Evolutionary conservation across 495 filamentous ascomycete genomes (phyloP).

Genomic region (Neurospora sp.): DNA sequence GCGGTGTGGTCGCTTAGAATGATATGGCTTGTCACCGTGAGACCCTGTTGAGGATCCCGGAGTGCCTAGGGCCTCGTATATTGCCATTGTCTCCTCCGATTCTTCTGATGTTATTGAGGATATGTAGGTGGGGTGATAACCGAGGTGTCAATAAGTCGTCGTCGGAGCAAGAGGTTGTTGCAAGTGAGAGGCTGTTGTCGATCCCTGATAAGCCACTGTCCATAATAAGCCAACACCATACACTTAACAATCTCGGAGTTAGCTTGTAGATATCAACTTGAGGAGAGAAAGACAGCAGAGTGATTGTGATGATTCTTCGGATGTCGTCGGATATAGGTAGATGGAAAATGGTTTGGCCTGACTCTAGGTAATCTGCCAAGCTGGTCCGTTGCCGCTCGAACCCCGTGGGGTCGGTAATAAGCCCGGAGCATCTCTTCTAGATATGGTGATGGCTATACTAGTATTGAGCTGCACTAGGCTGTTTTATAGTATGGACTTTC

Average conservation of each 20-base stretch:
- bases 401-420: background rate
- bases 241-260: background rate
- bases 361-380: background rate
- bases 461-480: background rate
- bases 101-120: background rate
- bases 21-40: conserved; percentile 22
- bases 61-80: background rate
- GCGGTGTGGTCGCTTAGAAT: conserved; percentile 41
- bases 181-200: background rate
- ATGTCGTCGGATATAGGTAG: background rate
- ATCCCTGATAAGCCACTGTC: background rate
- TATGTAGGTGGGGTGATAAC: background rate
- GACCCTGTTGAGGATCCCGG: background rate
- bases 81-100: background rate
- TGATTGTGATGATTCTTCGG: background rate
- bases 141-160: background rate
- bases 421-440: background rate
- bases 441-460: background rate
- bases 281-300: background rate
- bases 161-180: background rate
- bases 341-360: background rate
- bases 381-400: background rate
- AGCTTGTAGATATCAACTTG: background rate
- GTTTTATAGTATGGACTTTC: background rate
- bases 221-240: background rate